Percentiles rank a stretch among this genome's conserved stretches.
phyloP scores from a whole-genome alignment of 441 rosid genomes.

The Euphorbia celastroides region DNA sequence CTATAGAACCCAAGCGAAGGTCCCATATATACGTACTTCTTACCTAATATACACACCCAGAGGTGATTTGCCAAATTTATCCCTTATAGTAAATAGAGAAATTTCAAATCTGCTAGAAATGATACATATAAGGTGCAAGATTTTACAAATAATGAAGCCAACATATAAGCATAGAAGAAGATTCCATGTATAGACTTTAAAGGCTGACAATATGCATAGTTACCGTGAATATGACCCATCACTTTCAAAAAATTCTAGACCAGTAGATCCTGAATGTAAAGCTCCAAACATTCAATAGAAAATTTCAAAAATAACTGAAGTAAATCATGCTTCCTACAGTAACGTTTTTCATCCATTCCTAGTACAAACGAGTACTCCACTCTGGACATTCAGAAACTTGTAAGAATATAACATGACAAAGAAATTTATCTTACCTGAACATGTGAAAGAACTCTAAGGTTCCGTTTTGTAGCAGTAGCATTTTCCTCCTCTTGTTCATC shows the following conservation, averaged over 20 bases:
- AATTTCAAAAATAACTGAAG: background rate
- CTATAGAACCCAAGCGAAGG: background rate
- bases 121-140: background rate
- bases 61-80: background rate
- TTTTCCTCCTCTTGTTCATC: slow-evolving; percentile 59
- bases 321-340: too few relatives aligned
- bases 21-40: background rate
- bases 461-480: slow-evolving; percentile 32
- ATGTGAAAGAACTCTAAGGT: slow-evolving; percentile 61
- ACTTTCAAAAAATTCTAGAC: background rate
- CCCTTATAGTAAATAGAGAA: background rate
- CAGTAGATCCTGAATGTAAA: slow-evolving; percentile 1
- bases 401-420: background rate
- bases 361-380: background rate
- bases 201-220: background rate
- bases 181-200: background rate
- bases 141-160: background rate
- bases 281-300: background rate
- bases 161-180: background rate
- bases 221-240: background rate
- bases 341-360: too few relatives aligned
- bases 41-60: background rate
- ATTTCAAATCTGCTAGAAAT: background rate
- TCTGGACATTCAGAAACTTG: background rate
- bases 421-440: slow-evolving; percentile 53